phyloP scores from a whole-genome alignment of 2,329 filamentous ascomycete genomes.

The Colletotrichum spinosum region DNA sequence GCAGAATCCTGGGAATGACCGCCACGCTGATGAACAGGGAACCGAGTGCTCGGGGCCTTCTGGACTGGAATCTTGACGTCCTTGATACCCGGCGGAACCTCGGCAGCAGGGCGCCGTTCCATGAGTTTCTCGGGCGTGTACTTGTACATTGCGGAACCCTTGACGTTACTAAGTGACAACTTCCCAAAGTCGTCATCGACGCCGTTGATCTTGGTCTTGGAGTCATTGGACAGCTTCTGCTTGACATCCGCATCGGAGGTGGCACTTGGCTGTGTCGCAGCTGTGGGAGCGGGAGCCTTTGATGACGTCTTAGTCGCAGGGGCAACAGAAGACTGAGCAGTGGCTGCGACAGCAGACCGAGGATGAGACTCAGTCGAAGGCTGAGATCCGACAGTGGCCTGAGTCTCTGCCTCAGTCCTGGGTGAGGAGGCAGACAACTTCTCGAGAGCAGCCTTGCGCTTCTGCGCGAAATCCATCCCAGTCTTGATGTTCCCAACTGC shows the following conservation, averaged over 20 bases:
- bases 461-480: too few relatives aligned
- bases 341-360: too few relatives aligned
- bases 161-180: conserved; percentile 24
- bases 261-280: too few relatives aligned
- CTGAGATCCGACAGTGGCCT: too few relatives aligned
- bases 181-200: conserved; percentile 21
- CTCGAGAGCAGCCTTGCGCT: too few relatives aligned
- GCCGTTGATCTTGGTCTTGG: not conserved
- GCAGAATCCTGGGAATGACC: not conserved
- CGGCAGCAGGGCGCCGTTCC: conserved; percentile 5
- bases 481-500: too few relatives aligned
- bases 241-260: not conserved
- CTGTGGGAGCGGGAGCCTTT: too few relatives aligned
- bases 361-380: too few relatives aligned
- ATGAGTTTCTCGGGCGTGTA: conserved; percentile 19
- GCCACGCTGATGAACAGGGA: conserved; percentile 1
- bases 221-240: not conserved
- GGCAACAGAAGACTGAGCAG: too few relatives aligned
- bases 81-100: conserved; percentile 17
- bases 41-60: not conserved
- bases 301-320: too few relatives aligned
- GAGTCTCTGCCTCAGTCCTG: too few relatives aligned
- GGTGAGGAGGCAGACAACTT: too few relatives aligned
- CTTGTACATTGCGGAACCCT: conserved; percentile 25
- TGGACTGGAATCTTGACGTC: conserved; percentile 20